A percentile compares a stretch with the other conserved stretches of the same genome.
These are phyloP conservation scores for Sergeia podlipaevii DNA, from an alignment of 208 protist species.

Conservation along the genomic window DNA sequence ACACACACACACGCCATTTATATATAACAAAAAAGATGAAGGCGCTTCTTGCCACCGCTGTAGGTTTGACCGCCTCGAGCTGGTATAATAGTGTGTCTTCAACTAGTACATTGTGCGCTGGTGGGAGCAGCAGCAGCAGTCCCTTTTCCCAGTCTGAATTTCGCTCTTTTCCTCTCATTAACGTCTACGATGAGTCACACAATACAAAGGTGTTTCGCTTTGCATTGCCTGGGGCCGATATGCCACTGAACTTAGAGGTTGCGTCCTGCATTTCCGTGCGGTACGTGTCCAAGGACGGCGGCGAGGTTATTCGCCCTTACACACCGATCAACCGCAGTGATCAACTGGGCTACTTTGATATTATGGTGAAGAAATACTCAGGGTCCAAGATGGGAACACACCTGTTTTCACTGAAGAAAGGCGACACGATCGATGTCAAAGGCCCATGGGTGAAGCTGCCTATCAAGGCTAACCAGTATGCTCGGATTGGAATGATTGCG, in stretches of 20 bases:
- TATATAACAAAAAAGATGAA: conserved; percentile 39
- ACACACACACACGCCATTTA: too few species aligned
- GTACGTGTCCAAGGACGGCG: conserved; percentile 70
- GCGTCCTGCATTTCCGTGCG: conserved; percentile 73
- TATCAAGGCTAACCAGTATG: conserved; percentile 87
- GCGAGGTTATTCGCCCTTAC: conserved; percentile 84
- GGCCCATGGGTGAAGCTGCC: conserved; percentile 90
- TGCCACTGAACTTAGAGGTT: conserved; percentile 76
- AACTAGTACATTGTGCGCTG: conserved; percentile 26
- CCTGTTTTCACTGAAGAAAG: conserved; percentile 89
- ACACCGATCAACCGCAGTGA: conserved; percentile 77
- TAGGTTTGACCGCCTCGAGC: conserved; percentile 50
- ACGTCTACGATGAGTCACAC: conserved; percentile 81
- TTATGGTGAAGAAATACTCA: conserved; percentile 89
- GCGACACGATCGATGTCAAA: conserved; percentile 89
- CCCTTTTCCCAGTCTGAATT: conserved; percentile 81
- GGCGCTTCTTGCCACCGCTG: conserved; percentile 43
- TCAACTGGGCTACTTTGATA: conserved; percentile 87
- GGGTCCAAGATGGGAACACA: conserved; percentile 89
- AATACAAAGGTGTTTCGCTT: conserved; percentile 89
- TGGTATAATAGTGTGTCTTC: conserved; percentile 33
- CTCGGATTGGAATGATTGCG: conserved; percentile 91
- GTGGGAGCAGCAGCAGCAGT: conserved; percentile 34
- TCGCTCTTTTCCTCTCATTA: conserved; percentile 69
- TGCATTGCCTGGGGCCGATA: conserved; percentile 75